Conservation (phyloP, 2,329 filamentous ascomycete species). For the Dactylellina drechsleri region DNA sequence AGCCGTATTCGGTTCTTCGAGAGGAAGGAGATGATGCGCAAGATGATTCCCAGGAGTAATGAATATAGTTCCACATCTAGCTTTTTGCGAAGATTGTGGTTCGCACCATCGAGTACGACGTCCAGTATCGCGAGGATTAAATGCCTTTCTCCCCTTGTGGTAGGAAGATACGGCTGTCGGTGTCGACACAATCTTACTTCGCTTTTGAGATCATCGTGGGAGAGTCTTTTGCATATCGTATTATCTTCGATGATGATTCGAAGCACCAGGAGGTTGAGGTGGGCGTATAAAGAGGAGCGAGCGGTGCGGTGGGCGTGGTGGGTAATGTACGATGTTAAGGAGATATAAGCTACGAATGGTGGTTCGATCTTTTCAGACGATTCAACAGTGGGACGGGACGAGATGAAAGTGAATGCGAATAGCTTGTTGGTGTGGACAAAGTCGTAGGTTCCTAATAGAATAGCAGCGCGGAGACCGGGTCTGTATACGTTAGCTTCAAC, state of each 20-base stretch:
- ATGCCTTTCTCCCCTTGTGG: slow-evolving; percentile 76
- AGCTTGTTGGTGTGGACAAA: slow-evolving; percentile 95
- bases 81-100: slow-evolving; percentile 87
- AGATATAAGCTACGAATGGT: slow-evolving; percentile 83
- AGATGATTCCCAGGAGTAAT: slow-evolving; percentile 81
- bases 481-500: slow-evolving; percentile 63
- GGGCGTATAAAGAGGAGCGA: slow-evolving; percentile 81
- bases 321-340: slow-evolving; percentile 88
- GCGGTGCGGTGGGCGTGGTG: slow-evolving; percentile 89
- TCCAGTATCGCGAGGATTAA: slow-evolving; percentile 82
- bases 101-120: slow-evolving; percentile 87
- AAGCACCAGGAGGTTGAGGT: slow-evolving; percentile 84
- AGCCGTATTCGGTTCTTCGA: slow-evolving; percentile 83
- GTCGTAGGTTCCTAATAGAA: slow-evolving; percentile 88
- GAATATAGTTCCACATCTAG: slow-evolving; percentile 87
- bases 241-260: slow-evolving; percentile 88
- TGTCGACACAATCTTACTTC: slow-evolving; percentile 87
- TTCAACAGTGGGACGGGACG: slow-evolving; percentile 24
- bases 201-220: slow-evolving; percentile 78
- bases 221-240: slow-evolving; percentile 81
- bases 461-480: slow-evolving; percentile 79
- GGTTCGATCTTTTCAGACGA: slow-evolving; percentile 65
- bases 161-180: slow-evolving; percentile 82
- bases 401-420: slow-evolving; percentile 81
- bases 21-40: slow-evolving; percentile 84